phyloP scores from a whole-genome alignment of 2,329 filamentous ascomycete genomes.

The Domatiomyces globalis region DNA sequence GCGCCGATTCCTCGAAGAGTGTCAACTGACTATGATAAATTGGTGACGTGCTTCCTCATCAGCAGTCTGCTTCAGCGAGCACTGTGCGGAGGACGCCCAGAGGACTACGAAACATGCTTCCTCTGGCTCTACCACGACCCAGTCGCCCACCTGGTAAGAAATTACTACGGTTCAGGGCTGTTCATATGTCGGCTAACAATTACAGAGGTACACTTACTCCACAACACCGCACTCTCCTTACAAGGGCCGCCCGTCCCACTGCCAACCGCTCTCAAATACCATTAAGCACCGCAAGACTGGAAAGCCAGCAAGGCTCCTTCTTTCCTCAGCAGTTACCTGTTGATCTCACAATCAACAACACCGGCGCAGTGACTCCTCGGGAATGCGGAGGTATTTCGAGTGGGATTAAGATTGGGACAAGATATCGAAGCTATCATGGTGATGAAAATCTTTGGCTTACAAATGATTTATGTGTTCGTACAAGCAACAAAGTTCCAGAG shows the following conservation, averaged over 20 bases:
- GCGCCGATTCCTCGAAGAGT: background rate
- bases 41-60: background rate
- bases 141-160: constrained; percentile 3
- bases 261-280: constrained; percentile 8
- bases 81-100: constrained; percentile 23
- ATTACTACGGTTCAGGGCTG: background rate
- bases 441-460: background rate
- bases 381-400: background rate
- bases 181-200: constrained; percentile 1
- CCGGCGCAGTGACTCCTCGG: background rate
- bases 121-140: constrained; percentile 1
- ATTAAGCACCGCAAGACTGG: constrained; percentile 1
- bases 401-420: background rate
- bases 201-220: constrained; percentile 2
- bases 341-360: no score
- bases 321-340: background rate
- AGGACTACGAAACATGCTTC: constrained; percentile 23
- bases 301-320: background rate
- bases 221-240: constrained; percentile 3
- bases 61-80: constrained; percentile 6
- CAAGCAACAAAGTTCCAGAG: no score
- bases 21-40: background rate
- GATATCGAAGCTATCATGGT: background rate
- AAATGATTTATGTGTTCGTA: background rate
- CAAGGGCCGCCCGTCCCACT: background rate